A percentile compares a stretch with the other conserved stretches of the same genome.
These are phyloP conservation scores for Leishmania martiniquensis DNA, from an alignment of 208 protist species.

Conservation along the genomic window DNA sequence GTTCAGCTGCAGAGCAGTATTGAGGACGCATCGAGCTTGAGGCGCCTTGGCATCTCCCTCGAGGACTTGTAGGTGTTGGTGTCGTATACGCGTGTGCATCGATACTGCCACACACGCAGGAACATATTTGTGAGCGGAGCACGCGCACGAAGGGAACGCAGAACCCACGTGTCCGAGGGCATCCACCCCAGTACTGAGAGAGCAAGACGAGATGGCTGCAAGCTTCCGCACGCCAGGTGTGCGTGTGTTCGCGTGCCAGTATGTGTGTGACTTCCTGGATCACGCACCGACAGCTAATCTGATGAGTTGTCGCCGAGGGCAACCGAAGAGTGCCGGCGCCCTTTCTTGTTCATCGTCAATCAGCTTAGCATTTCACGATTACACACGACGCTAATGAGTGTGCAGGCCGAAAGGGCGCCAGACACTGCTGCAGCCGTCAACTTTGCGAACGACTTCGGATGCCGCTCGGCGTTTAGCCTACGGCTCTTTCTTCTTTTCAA, in stretches of 20 bases:
- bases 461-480: not conserved
- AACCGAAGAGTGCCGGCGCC: not conserved
- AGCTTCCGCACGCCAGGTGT: not conserved
- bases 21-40: slow-evolving; percentile 15
- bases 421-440: not conserved
- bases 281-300: not conserved
- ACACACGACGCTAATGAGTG: not conserved
- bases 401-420: not conserved
- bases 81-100: not conserved
- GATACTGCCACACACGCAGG: not conserved
- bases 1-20: slow-evolving; percentile 64
- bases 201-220: not conserved
- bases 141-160: not conserved
- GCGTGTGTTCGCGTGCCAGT: not conserved
- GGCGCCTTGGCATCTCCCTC: slow-evolving; percentile 44
- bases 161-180: not conserved
- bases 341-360: not conserved
- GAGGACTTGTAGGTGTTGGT: slow-evolving; percentile 53
- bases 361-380: not conserved
- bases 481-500: not conserved
- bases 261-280: not conserved
- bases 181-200: not conserved
- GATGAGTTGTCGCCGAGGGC: not conserved
- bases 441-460: too few species aligned
- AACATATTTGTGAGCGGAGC: not conserved